Conservation (phyloP, 805 yeast species). For the Yarrowia alimentaria region DNA sequence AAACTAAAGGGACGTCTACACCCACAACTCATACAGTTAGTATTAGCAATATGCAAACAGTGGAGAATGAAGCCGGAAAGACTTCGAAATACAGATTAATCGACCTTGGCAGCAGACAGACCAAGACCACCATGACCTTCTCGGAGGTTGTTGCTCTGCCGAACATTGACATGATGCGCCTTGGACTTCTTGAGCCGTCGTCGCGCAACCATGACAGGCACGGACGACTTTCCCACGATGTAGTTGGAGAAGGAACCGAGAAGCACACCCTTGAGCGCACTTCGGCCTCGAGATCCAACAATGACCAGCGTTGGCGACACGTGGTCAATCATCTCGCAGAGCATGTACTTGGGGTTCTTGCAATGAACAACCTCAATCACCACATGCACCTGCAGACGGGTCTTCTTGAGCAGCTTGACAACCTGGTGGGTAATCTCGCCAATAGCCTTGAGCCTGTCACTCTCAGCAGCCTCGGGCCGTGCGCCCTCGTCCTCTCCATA, state of each 20-base stretch:
- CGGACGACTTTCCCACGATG: constrained; percentile 65
- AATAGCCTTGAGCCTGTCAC: constrained; percentile 45
- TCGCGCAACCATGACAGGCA: constrained; percentile 79
- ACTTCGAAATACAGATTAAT: constrained; percentile 28
- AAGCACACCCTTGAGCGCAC: constrained; percentile 69
- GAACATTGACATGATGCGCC: constrained; percentile 52
- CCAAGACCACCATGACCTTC: constrained; percentile 31
- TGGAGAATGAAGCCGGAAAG: too few relatives aligned
- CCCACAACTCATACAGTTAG: too few relatives aligned
- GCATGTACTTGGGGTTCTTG: constrained; percentile 69
- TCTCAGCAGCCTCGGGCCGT: constrained; percentile 36
- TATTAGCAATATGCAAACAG: too few relatives aligned
- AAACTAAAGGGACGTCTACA: too few relatives aligned
- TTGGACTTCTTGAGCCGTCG: constrained; percentile 67
- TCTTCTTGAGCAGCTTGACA: constrained; percentile 53
- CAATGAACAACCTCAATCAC: constrained; percentile 74
- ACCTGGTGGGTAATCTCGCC: constrained; percentile 46
- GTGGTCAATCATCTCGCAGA: constrained; percentile 66
- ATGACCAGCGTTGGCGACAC: constrained; percentile 70
- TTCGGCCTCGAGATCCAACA: constrained; percentile 72
- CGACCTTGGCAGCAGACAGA: constrained; percentile 33
- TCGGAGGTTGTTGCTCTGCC: constrained; percentile 40
- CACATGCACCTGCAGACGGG: constrained; percentile 69
- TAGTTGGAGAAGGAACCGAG: constrained; percentile 72
- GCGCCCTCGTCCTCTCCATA: constrained; percentile 38